Evolutionary conservation across 805 yeast species (phyloP), one percentile per base, ranked within the genome.

Genomic region (Yamadazyma tumulicola): DNA sequence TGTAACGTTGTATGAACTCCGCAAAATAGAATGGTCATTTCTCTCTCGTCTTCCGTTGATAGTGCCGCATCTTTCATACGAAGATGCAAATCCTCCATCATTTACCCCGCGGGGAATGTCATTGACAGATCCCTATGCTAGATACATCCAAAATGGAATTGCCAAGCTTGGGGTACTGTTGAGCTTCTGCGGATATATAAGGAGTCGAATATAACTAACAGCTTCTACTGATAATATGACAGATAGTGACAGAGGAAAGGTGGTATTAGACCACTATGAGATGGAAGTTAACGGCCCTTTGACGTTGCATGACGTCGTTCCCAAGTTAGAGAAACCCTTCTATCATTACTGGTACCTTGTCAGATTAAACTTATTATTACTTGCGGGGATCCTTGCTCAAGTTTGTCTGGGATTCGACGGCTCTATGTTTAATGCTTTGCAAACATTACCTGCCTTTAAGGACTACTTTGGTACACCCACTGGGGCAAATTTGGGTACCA

Each of bases 361-460:
- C 6, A 30, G 28, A 12, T 35, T 44, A 19, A 37, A 44, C 24
- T 12, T 44, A 11, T 34, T 27, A 19, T 31, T 44, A 9, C 19
- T 38, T 8, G 39, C 41, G 5, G 18, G 32, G 12, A 24, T 44
- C n/a, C 32, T 44, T 13, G 42, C 42, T 5, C 39, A 30, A 18
- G 33, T 30, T 6, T 16, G 27, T 12, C 19, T 25, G 6, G 36
- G 36, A 6, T 69, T 58, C 39, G 74, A 69, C 48, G 72, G 69
- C 37, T 63, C 69, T 10, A 54, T 73, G 60, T 50, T 72, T 46
- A 72, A 73, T 41, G 73, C 74, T 21, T 57, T 73, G 40, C 77
- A 73, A 44, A 52, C 71, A 4, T 57, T 69, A 44, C 43, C 53
- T 1, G 47, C 48, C 19, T 74, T 75, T 72, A 49, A 52, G 34